phyloP scores from a whole-genome alignment of 805 yeast species.

The Komagataella mondaviorum region DNA sequence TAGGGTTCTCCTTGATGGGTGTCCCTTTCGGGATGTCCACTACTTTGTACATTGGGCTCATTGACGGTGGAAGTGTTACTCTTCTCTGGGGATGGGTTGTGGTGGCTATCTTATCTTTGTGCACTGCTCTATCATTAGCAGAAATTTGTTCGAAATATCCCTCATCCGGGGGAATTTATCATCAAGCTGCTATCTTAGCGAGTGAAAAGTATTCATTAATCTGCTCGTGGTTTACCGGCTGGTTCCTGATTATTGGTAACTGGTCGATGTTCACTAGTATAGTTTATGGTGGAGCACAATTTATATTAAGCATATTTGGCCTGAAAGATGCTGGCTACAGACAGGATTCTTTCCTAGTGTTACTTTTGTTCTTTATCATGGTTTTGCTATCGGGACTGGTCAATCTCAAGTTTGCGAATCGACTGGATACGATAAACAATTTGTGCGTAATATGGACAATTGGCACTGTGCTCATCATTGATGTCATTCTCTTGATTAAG shows the following conservation, averaged over 20 bases:
- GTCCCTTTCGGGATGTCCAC: slow-evolving; percentile 71
- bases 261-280: slow-evolving; percentile 69
- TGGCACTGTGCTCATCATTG: slow-evolving; percentile 57
- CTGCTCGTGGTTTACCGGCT: slow-evolving; percentile 69
- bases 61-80: slow-evolving; percentile 69
- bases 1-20: slow-evolving; percentile 73
- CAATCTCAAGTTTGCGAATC: slow-evolving; percentile 44
- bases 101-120: slow-evolving; percentile 47
- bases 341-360: slow-evolving; percentile 40
- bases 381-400: slow-evolving; percentile 48
- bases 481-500: slow-evolving; percentile 44
- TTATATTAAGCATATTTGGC: slow-evolving; percentile 54
- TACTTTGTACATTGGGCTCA: slow-evolving; percentile 55
- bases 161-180: slow-evolving; percentile 64
- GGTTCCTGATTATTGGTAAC: slow-evolving; percentile 62
- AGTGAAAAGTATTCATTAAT: slow-evolving; percentile 39
- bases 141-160: slow-evolving; percentile 73
- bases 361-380: slow-evolving; percentile 40
- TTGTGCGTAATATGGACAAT: slow-evolving; percentile 67
- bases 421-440: slow-evolving; percentile 50
- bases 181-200: slow-evolving; percentile 61
- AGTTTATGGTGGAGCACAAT: slow-evolving; percentile 65
- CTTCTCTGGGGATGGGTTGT: slow-evolving; percentile 64
- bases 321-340: slow-evolving; percentile 44
- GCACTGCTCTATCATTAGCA: slow-evolving; percentile 59